Evolutionary conservation across 2,329 filamentous ascomycete species (phyloP).

Genomic region (Boeremia exigua): DNA sequence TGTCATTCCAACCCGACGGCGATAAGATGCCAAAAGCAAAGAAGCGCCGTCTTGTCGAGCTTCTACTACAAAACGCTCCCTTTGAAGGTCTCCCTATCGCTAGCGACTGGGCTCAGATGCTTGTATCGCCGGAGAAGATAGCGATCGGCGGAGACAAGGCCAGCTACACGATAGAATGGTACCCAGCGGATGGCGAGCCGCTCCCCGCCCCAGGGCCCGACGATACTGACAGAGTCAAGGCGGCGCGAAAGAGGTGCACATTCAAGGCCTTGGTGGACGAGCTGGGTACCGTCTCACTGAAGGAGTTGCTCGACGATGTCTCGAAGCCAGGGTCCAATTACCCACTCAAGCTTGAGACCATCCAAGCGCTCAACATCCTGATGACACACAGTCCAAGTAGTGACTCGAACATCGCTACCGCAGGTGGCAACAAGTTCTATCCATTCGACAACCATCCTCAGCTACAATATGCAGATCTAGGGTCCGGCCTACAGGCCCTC

Average conservation of each 20-base stretch:
- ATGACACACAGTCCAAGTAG: conserved; percentile 57
- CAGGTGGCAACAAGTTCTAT: conserved; percentile 59
- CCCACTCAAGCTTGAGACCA: conserved; percentile 55
- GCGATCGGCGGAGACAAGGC: conserved; percentile 17
- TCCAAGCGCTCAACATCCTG: conserved; percentile 66
- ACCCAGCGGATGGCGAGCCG: conserved; percentile 33
- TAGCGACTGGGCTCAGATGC: conserved; percentile 48
- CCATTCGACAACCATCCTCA: conserved; percentile 55
- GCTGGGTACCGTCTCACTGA: conserved; percentile 33
- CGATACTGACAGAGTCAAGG: conserved; percentile 22
- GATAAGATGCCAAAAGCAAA: conserved; percentile 48
- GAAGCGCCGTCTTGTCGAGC: conserved; percentile 55
- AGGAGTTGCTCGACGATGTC: conserved; percentile 55
- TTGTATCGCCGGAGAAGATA: conserved; percentile 36
- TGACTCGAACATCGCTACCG: conserved; percentile 49
- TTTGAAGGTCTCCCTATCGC: conserved; percentile 43
- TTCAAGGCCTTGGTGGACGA: conserved; percentile 28
- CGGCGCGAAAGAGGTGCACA: conserved; percentile 28
- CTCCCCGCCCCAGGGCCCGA: conserved; percentile 21
- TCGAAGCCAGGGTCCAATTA: conserved; percentile 50
- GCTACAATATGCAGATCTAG: conserved; percentile 51
- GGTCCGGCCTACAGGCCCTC: conserved; percentile 61
- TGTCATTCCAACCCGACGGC: conserved; percentile 44
- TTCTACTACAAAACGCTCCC: conserved; percentile 47
- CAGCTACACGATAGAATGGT: conserved; percentile 27